These are phyloP conservation scores for Populus trichocarpa DNA, from an alignment of 441 rosid species.

Conservation along the genomic window DNA sequence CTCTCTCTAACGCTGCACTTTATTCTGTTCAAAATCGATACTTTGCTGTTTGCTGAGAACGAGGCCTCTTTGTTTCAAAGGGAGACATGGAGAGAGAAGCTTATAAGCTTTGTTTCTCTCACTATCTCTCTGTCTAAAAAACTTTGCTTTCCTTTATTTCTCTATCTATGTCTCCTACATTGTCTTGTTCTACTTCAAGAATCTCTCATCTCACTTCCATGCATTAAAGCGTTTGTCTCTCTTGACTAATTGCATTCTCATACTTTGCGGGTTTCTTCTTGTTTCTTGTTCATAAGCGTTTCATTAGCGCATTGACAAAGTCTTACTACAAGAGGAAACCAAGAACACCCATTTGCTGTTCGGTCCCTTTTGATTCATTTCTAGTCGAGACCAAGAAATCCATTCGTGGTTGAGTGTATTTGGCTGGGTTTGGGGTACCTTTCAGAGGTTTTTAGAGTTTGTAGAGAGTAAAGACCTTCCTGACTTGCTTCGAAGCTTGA, in stretches of 20 bases:
- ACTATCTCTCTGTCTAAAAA: slow-evolving; percentile 21
- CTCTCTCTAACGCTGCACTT: slow-evolving; percentile 47
- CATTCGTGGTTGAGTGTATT: slow-evolving; percentile 28
- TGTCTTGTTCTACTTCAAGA: slow-evolving; percentile 74
- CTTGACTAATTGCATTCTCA: slow-evolving; percentile 27
- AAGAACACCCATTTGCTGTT: slow-evolving; percentile 27
- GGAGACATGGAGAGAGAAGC: slow-evolving; percentile 28
- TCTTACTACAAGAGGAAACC: slow-evolving; percentile 14
- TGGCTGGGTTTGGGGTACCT: slow-evolving; percentile 19
- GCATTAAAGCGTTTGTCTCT: slow-evolving; percentile 43
- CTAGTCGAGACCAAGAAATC: slow-evolving; percentile 10
- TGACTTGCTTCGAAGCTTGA: background rate
- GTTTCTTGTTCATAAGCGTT: slow-evolving; percentile 21
- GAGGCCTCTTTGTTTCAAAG: slow-evolving; percentile 49
- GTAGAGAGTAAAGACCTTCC: background rate
- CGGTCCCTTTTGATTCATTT: slow-evolving; percentile 12
- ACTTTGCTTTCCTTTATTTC: slow-evolving; percentile 24
- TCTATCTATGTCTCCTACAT: slow-evolving; percentile 56
- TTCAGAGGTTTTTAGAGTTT: slow-evolving; percentile 10
- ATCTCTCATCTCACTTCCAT: slow-evolving; percentile 64
- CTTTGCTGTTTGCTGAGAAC: slow-evolving; percentile 71
- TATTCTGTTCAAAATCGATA: slow-evolving; percentile 67
- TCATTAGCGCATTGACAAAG: background rate
- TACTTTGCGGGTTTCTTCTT: slow-evolving; percentile 32
- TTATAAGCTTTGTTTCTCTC: slow-evolving; percentile 19